phyloP scores from a whole-genome alignment of 352 stramenopile species.

The Globisporangium mamillatum region DNA sequence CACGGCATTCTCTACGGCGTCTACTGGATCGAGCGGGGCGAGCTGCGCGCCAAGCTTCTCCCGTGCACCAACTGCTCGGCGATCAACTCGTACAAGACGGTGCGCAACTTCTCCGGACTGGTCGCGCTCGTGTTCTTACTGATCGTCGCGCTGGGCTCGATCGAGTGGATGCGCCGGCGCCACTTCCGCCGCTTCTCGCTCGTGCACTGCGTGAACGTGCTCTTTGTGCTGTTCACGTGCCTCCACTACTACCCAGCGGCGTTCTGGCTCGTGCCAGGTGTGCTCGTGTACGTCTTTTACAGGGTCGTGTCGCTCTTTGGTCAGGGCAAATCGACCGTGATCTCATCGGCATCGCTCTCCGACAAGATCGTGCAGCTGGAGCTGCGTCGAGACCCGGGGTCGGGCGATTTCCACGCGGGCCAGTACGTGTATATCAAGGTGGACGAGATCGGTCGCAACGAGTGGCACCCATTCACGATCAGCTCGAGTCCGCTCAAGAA shows the following conservation, averaged over 20 bases:
- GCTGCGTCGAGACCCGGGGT: slow-evolving; percentile 31
- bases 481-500: slow-evolving; percentile 56
- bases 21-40: slow-evolving; percentile 49
- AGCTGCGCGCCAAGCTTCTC: slow-evolving; percentile 49
- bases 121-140: slow-evolving; percentile 45
- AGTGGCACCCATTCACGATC: slow-evolving; percentile 78
- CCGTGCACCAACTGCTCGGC: slow-evolving; percentile 43
- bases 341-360: slow-evolving; percentile 35
- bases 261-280: slow-evolving; percentile 53
- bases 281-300: slow-evolving; percentile 65
- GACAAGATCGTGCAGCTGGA: slow-evolving; percentile 60
- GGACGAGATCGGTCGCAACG: slow-evolving; percentile 39
- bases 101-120: slow-evolving; percentile 63
- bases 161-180: slow-evolving; percentile 45
- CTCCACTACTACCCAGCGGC: slow-evolving; percentile 66
- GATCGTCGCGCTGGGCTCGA: slow-evolving; percentile 39
- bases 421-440: slow-evolving; percentile 79
- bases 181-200: slow-evolving; percentile 56
- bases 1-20: slow-evolving; percentile 57
- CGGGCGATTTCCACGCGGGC: slow-evolving; percentile 39
- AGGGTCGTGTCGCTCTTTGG: slow-evolving; percentile 44
- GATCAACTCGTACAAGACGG: slow-evolving; percentile 47
- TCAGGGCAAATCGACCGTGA: slow-evolving; percentile 37
- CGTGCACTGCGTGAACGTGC: slow-evolving; percentile 47
- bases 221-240: slow-evolving; percentile 46